Conservation (phyloP, 1,284 basidiomycete species). For the Leccinum pachyderme region DNA sequence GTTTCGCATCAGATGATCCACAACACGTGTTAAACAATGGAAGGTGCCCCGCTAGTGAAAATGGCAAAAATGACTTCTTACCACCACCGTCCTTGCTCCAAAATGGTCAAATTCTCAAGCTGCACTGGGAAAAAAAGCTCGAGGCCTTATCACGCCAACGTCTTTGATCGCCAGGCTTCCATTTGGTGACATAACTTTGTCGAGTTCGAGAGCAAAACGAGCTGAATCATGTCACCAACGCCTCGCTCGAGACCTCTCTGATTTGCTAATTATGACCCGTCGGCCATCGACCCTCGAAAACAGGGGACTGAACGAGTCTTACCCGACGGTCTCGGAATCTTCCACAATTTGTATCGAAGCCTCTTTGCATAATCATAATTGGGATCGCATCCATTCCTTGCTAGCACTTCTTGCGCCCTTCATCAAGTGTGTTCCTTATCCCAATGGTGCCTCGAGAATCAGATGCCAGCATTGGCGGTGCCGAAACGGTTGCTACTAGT, state of each 20-base stretch:
- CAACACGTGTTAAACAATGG: slow-evolving; percentile 33
- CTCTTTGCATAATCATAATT: slow-evolving; percentile 19
- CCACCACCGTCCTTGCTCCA: slow-evolving; percentile 15
- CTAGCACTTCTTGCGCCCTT: slow-evolving; percentile 30
- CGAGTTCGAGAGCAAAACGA: slow-evolving; percentile 18
- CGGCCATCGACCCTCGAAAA: slow-evolving; percentile 22
- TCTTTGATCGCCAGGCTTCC: slow-evolving; percentile 33
- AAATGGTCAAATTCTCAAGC: slow-evolving; percentile 28
- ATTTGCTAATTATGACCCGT: slow-evolving; percentile 14
- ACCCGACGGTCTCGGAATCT: slow-evolving; percentile 14
- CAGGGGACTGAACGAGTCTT: slow-evolving; percentile 11
- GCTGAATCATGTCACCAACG: slow-evolving; percentile 1
- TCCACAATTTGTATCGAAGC: slow-evolving; percentile 3
- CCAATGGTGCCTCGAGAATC: slow-evolving; percentile 1
- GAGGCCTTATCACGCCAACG: slow-evolving; percentile 22
- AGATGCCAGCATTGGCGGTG: slow-evolving; percentile 5
- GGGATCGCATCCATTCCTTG: slow-evolving; percentile 30
- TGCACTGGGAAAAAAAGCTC: slow-evolving; percentile 22
- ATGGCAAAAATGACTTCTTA: slow-evolving; percentile 20
- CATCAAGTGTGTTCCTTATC: slow-evolving; percentile 9
- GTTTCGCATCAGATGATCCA: slow-evolving; percentile 29
- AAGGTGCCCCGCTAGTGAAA: slow-evolving; percentile 27
- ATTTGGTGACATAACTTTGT: slow-evolving; percentile 25
- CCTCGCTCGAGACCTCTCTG: slow-evolving; percentile 18
- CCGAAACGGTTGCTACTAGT: neutral